These are phyloP conservation scores for Curvularia eragrostidis DNA, from an alignment of 2,329 filamentous ascomycete genomes.

Conservation along the genomic window DNA sequence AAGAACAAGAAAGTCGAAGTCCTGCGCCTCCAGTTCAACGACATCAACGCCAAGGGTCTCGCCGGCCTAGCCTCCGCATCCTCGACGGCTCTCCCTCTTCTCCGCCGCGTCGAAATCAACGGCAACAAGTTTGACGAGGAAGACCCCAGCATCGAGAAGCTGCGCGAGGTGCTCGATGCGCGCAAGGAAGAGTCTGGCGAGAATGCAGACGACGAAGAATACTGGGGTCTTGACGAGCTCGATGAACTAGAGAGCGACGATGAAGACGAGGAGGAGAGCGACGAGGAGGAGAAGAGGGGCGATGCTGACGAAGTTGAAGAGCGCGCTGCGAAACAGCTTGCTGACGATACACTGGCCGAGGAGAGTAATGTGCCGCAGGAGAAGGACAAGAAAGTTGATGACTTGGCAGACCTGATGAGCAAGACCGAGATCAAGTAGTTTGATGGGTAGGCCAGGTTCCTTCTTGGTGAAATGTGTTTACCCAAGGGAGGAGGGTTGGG, in stretches of 20 bases:
- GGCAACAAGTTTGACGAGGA: slow-evolving; percentile 95
- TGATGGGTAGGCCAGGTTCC: neutral
- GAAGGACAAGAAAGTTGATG: slow-evolving; percentile 80
- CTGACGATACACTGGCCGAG: slow-evolving; percentile 74
- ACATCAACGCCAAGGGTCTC: slow-evolving; percentile 80
- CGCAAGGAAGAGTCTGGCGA: slow-evolving; percentile 68
- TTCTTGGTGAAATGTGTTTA: neutral
- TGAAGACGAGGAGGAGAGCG: slow-evolving; percentile 77
- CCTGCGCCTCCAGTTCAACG: slow-evolving; percentile 89
- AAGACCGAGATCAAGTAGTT: slow-evolving; percentile 64
- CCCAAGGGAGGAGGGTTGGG: neutral
- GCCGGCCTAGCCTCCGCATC: slow-evolving; percentile 74
- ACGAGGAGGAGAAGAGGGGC: slow-evolving; percentile 72
- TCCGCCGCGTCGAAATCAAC: slow-evolving; percentile 91
- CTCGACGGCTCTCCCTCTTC: slow-evolving; percentile 68
- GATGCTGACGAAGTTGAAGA: slow-evolving; percentile 48
- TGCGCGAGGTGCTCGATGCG: slow-evolving; percentile 72
- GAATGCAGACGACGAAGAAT: slow-evolving; percentile 63
- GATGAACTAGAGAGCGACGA: slow-evolving; percentile 84
- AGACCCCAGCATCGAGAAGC: slow-evolving; percentile 71
- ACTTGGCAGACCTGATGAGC: slow-evolving; percentile 74
- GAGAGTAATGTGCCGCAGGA: slow-evolving; percentile 74
- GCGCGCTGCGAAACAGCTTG: slow-evolving; percentile 60
- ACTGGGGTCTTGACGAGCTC: slow-evolving; percentile 64
- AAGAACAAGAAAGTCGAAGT: slow-evolving; percentile 81